These are phyloP conservation scores for Chaetomiaceae sp. DNA, from an alignment of 2,329 filamentous ascomycete species.

Conservation along the genomic window DNA sequence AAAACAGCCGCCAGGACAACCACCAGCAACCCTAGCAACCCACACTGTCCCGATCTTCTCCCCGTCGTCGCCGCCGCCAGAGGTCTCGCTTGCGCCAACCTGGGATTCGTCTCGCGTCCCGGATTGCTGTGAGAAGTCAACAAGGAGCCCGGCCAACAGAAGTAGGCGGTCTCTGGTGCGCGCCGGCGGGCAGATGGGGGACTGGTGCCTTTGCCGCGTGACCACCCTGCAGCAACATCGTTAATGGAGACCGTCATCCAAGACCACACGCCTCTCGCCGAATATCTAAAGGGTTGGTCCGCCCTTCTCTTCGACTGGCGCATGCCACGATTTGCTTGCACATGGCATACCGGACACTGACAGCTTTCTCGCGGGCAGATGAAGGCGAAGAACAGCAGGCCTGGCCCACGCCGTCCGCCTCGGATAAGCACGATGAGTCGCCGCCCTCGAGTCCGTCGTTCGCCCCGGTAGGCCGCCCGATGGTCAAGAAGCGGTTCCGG, in stretches of 20 bases:
- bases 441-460: slow-evolving; percentile 49
- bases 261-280: slow-evolving; percentile 81
- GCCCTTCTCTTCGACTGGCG: slow-evolving; percentile 13
- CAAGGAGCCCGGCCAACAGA: slow-evolving; percentile 5
- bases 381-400: slow-evolving; percentile 47
- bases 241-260: slow-evolving; percentile 83
- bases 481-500: slow-evolving; percentile 51
- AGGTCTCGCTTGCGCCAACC: slow-evolving; percentile 1
- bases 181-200: slow-evolving; percentile 26
- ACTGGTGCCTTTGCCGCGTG: slow-evolving; percentile 21
- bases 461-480: slow-evolving; percentile 53
- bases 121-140: background rate
- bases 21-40: slow-evolving; percentile 14
- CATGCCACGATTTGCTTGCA: background rate
- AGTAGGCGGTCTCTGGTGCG: slow-evolving; percentile 19
- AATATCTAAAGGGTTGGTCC: slow-evolving; percentile 77
- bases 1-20: slow-evolving; percentile 13
- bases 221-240: slow-evolving; percentile 12
- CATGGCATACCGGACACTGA: slow-evolving; percentile 18
- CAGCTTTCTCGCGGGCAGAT: slow-evolving; percentile 31
- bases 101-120: slow-evolving; percentile 3
- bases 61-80: slow-evolving; percentile 6
- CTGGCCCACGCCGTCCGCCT: slow-evolving; percentile 41
- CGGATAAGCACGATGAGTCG: slow-evolving; percentile 37
- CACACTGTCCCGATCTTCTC: slow-evolving; percentile 5